Base-by-base conservation (phyloP, 805 yeast genomes). In the Maudiozyma pseudohumilis region DNA sequence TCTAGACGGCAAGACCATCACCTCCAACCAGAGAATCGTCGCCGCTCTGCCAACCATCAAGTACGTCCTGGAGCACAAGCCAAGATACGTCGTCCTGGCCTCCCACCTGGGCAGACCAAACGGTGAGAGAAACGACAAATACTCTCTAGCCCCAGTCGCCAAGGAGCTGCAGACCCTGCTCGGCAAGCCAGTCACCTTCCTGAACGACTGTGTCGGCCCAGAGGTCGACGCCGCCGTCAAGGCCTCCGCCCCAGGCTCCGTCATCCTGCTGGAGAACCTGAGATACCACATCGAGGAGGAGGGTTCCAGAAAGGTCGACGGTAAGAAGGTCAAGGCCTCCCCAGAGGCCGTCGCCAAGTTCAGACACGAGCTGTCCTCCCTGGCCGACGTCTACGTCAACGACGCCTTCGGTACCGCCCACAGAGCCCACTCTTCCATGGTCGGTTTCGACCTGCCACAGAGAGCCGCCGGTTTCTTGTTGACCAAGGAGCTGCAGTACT, bases 361-460 rank as follows among this genome's bases (percentile, higher is more conserved):
- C 83, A 85, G 97, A 77, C 60, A 76, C 57, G 78, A 82, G 61
- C 77, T 89, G 68, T 83, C 95, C 55, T 69, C 86, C 40, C 74
- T 92, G 58, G 97, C 96, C 51, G 98, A 89, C 59, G 95, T 89
- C 49, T 89, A 92, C 73, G 77, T 89, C 64, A 81, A 89, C 70
- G 98, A 89, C 64, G 97, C 96, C 40, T 92, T 89, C 60, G 98
- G 98, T 66, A 92, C 98, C 46, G 96, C 96, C 40, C 98, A 89
- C 82, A 85, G 97, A 75, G 97, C 97, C 48, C 98, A 89, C 74
- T 86, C 96, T 38, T 92, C 98, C 35, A 88, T 92, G 88, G 98
- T 89, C 58, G 98, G 98, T 61, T 74, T 92, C 55, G 87, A 89
- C 54, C 75, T 86, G 55, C 88, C 92, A 47, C 88, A 86, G 70